Evolutionary conservation across 805 yeast species (phyloP).

Genomic region (Myxozyma kluyveri): DNA sequence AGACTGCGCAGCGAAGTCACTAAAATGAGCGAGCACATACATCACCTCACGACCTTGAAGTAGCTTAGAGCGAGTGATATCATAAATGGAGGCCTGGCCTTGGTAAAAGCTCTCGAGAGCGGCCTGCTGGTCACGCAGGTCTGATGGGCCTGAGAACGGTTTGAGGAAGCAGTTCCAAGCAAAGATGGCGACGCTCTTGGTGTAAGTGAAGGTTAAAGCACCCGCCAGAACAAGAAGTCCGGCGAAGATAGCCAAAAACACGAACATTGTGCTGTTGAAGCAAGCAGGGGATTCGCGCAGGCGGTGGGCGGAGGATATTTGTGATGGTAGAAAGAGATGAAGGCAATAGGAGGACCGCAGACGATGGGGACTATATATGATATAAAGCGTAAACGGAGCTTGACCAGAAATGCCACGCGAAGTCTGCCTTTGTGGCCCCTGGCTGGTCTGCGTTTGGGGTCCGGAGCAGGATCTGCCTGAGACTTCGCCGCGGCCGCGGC

Average conservation of each 20-base stretch:
- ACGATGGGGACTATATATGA: no score
- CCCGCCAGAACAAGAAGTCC: conserved; percentile 19
- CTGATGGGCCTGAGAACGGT: conserved; percentile 48
- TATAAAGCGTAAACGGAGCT: no score
- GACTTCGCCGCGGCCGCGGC: no score
- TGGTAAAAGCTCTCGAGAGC: conserved; percentile 69
- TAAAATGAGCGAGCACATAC: conserved; percentile 41
- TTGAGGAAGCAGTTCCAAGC: conserved; percentile 57
- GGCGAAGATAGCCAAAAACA: conserved; percentile 9
- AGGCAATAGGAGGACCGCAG: no score
- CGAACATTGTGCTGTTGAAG: conserved; percentile 8
- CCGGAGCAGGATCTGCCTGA: no score
- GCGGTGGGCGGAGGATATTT: background rate
- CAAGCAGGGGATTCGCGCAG: background rate
- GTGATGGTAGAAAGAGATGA: background rate
- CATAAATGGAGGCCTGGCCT: conserved; percentile 75
- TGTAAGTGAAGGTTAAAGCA: conserved; percentile 6
- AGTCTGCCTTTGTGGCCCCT: no score
- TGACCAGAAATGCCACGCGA: no score
- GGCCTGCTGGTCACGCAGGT: conserved; percentile 49
- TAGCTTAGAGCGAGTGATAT: conserved; percentile 62
- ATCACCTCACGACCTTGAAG: conserved; percentile 71
- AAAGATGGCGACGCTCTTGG: conserved; percentile 35
- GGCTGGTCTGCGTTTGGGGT: no score
- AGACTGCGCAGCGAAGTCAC: background rate